Evolutionary conservation across 1,284 basidiomycete species (phyloP), one percentile per base, ranked within the genome.

Genomic region (Tilletia setariae): DNA sequence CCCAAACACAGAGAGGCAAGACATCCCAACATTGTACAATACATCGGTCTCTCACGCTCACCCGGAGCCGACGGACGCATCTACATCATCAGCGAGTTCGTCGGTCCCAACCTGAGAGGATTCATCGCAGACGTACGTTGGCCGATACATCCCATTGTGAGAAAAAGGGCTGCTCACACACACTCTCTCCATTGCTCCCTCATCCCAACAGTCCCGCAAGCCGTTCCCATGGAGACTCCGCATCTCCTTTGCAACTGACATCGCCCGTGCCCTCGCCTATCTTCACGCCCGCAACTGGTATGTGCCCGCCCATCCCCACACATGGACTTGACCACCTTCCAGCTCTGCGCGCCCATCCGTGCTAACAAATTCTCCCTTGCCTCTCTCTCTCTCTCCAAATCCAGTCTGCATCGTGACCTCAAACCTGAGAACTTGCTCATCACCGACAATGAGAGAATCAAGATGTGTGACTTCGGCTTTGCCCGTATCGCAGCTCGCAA

Each of bases 351-450:
- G n/a, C n/a, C n/a, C n/a, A n/a, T n/a, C n/a, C 43, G 23, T 47
- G 51, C 80, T 90, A 90, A 68, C 89, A 90, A 77, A 88, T 89
- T 46, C 66, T 23, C 21, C 28, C 15, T 40, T 19, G n/a, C 13
- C n/a, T 19, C 63, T 53, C 56, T 7, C 53, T 40, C 30, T 30
- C 21, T 63, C 61, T 13, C 21, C 42, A 2, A 80, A 86, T 85
- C 8, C 56, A 61, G 56, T 75, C 84, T 88, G 67, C 87, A 88
- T 71, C 84, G 87, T 19, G 95, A 98, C 83, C 87, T 98, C 74
- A 98, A 98, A 83, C 93, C 94, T 49, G 94, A 97, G 84, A 98
- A 98, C 79, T 86, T 97, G n/a, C 88, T 97, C 43, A 89, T 97
- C 46, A 97, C 94, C 0, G 86, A 90, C 46, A 97, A 98, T 79